A percentile compares a stretch with the other conserved stretches of the same genome.
Conservation (phyloP, 164 flowering plant species). For the Chimonanthus praecox region DNA sequence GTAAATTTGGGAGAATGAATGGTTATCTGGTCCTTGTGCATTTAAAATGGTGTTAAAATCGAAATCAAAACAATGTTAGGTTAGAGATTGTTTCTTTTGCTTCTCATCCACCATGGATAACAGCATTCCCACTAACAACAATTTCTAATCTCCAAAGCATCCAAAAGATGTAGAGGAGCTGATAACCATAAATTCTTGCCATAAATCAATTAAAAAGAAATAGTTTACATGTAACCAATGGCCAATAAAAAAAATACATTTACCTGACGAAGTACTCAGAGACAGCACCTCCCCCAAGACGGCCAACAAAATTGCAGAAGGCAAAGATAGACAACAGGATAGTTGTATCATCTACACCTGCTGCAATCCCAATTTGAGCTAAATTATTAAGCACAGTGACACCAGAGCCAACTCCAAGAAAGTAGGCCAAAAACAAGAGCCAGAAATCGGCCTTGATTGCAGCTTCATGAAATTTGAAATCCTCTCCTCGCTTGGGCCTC, state of each 20-base stretch:
- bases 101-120: background rate
- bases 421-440: constrained; percentile 81
- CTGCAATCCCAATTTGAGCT: constrained; percentile 84
- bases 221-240: background rate
- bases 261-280: constrained; percentile 88
- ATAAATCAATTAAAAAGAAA: no score
- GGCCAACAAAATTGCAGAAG: constrained; percentile 86
- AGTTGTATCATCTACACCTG: constrained; percentile 58
- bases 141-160: background rate
- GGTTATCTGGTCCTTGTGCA: background rate
- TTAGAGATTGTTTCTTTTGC: background rate
- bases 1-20: background rate
- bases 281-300: constrained; percentile 78
- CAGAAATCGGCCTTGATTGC: constrained; percentile 88
- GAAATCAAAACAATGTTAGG: background rate
- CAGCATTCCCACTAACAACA: background rate
- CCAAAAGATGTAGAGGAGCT: background rate
- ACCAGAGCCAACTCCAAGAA: constrained; percentile 86
- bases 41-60: background rate
- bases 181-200: no score
- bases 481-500: constrained; percentile 80
- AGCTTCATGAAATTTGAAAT: constrained; percentile 69
- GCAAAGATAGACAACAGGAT: constrained; percentile 70
- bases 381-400: constrained; percentile 87
- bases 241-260: background rate